Evolutionary conservation across 371 early-diverging fungal genomes (phyloP).

Genomic region (Nosema muscidifuracis): DNA sequence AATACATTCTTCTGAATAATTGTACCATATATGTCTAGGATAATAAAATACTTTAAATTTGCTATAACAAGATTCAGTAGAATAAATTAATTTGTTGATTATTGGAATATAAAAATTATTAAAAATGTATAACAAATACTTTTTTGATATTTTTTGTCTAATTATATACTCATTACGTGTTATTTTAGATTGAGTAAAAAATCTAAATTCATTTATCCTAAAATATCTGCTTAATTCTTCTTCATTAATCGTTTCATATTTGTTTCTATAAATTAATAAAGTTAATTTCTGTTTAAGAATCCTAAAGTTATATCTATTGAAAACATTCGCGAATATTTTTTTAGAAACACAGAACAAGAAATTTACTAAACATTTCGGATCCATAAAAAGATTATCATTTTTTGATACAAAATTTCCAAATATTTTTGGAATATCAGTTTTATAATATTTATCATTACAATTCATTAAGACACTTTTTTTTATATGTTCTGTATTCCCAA

Average conservation of each 20-base stretch:
- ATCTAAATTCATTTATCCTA: constrained; percentile 27
- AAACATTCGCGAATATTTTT: constrained; percentile 33
- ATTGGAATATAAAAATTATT: constrained; percentile 44
- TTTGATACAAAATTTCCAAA: constrained; percentile 12
- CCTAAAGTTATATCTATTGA: constrained; percentile 40
- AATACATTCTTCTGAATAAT: constrained; percentile 2
- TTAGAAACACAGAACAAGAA: constrained; percentile 56
- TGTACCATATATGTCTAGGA: constrained; percentile 27
- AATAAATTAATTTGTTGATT: constrained; percentile 46
- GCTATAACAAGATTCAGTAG: constrained; percentile 26
- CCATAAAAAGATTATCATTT: constrained; percentile 4
- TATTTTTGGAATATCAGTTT: neutral
- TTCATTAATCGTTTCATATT: constrained; percentile 39
- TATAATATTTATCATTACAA: constrained; percentile 6
- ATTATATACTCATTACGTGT: neutral
- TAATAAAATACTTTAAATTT: constrained; percentile 46
- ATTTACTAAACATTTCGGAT: constrained; percentile 32
- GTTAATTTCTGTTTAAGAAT: constrained; percentile 51
- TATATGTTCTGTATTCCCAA: neutral
- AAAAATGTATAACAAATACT: constrained; percentile 41
- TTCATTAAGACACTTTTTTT: constrained; percentile 4
- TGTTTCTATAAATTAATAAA: constrained; percentile 45
- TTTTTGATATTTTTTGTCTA: neutral
- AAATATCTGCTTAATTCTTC: constrained; percentile 43
- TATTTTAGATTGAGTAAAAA: neutral